Percentiles rank a stretch among this genome's conserved stretches.
These are phyloP conservation scores for Penicillium egyptiacum DNA, from an alignment of 495 filamentous ascomycete genomes.

Conservation along the genomic window DNA sequence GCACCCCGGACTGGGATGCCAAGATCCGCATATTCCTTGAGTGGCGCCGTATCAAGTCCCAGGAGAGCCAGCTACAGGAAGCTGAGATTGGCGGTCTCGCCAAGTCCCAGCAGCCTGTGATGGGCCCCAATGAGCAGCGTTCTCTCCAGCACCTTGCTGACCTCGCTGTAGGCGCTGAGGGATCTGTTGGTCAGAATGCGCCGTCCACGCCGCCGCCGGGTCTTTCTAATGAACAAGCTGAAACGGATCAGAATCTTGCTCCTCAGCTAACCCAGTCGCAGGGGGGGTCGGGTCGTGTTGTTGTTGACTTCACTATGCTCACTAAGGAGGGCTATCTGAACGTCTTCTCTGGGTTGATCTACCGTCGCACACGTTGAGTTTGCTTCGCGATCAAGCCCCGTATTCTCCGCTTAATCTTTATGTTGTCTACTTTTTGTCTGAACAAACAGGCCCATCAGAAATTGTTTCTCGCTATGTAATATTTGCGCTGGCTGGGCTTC, in stretches of 20 bases:
- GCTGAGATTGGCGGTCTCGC: constrained; percentile 23
- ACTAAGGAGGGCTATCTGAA: constrained; percentile 49
- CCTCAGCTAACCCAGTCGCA: constrained; percentile 32
- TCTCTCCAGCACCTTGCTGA: constrained; percentile 66
- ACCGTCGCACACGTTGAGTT: constrained; percentile 35
- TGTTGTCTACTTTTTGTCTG: background rate
- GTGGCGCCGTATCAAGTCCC: constrained; percentile 43
- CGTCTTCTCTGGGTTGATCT: constrained; percentile 46
- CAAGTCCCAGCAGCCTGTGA: constrained; percentile 36
- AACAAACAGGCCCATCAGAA: background rate
- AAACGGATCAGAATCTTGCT: constrained; percentile 34
- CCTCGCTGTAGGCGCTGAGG: constrained; percentile 54
- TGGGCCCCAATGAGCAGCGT: constrained; percentile 50
- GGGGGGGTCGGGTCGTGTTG: constrained; percentile 29
- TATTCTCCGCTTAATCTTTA: background rate
- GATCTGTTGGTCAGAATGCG: constrained; percentile 38
- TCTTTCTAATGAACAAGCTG: constrained; percentile 31
- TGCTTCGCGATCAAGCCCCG: background rate
- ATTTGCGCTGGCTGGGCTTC: background rate
- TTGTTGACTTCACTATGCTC: constrained; percentile 47
- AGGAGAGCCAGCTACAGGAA: constrained; percentile 42
- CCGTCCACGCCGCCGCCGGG: constrained; percentile 37
- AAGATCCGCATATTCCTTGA: constrained; percentile 51
- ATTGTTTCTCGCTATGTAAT: background rate
- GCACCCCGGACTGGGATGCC: constrained; percentile 43